A percentile compares a stretch with the other conserved stretches of the same genome.
These are phyloP conservation scores for Ilyonectria destructans DNA, from an alignment of 2,329 filamentous ascomycete genomes.

Conservation along the genomic window DNA sequence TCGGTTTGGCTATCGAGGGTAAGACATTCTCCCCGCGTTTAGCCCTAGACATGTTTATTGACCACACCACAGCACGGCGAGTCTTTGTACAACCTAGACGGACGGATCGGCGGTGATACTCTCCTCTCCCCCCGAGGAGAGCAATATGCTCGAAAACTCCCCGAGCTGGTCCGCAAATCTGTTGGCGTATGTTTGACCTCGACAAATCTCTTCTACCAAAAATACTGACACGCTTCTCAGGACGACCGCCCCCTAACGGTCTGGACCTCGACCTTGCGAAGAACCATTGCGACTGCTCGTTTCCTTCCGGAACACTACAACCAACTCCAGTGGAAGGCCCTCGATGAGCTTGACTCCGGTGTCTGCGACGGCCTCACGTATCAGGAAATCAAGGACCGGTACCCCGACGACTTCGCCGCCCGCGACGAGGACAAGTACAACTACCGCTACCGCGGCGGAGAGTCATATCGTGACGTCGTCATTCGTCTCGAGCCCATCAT, in stretches of 20 bases:
- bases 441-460: conserved; percentile 97
- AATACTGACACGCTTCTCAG: conserved; percentile 54
- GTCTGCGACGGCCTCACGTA: conserved; percentile 98
- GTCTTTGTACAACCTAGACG: conserved; percentile 91
- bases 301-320: conserved; percentile 88
- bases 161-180: conserved; percentile 87
- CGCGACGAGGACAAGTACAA: conserved; percentile 99
- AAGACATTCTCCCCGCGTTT: conserved; percentile 57
- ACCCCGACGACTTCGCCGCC: conserved; percentile 94
- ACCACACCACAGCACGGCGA: conserved; percentile 82
- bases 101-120: conserved; percentile 94
- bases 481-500: conserved; percentile 99
- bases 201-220: neutral
- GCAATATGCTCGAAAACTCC: conserved; percentile 88
- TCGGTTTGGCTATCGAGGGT: conserved; percentile 97
- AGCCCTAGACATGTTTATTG: conserved; percentile 7
- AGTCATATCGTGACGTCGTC: conserved; percentile 96
- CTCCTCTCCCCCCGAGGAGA: conserved; percentile 89
- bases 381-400: conserved; percentile 91
- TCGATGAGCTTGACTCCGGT: conserved; percentile 96
- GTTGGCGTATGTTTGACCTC: conserved; percentile 77
- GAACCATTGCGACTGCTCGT: conserved; percentile 92
- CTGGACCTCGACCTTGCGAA: conserved; percentile 77
- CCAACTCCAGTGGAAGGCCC: conserved; percentile 97
- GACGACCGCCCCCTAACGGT: conserved; percentile 74